Base-by-base conservation (phyloP, 1,284 basidiomycete genomes). In the Cronartium quercuum region DNA sequence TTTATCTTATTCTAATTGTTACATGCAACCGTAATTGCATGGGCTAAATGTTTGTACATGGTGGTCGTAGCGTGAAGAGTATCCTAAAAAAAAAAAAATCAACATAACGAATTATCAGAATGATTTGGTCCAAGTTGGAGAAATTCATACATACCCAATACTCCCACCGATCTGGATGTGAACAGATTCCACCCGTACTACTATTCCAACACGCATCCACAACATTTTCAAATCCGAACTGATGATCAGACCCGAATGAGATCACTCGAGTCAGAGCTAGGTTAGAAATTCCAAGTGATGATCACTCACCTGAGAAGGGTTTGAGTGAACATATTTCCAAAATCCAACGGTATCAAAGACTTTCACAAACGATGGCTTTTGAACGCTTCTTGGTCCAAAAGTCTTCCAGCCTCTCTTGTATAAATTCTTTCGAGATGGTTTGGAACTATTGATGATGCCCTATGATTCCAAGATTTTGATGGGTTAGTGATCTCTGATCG, bases 201-300 rank as follows among this genome's bases (percentile, higher is more conserved):
- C 60, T 63, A 38, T 70, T 70, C 68, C 68, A 70, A 24, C 68
- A 70, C 1, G 68, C 68, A 42, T 70, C 68, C 1, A 51, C 21
- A 15, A 70, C 68, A 13, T 70, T 70, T 12, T 34, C 15, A 18
- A 70, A 70, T n/a, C 42, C 38, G 29, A 37, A 70, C 68, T 70
- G 51, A 42, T 12, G 9, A 3, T 38, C 24, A 58, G 2, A 24
- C 35, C 13, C 5, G 35, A 37, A 12, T 24, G 18, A 6, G n/a
- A 2, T 21, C 18, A 63, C 9, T 40, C 0, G 29, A 29, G 41
- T 62, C 1, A 2, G 9, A 62, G 15, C 35, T 29, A 42, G 29
- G 13, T 24, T 42, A 18, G 9, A 58, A 13, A 24, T 38, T 24
- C 7, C 40, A 58, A 24, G 29, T n/a, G 13, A 21, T 35, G 34